Percentiles rank a stretch among this genome's conserved stretches.
phyloP scores from a whole-genome alignment of 2,329 filamentous ascomycete genomes.

The Sporothrix dimorphospora region DNA sequence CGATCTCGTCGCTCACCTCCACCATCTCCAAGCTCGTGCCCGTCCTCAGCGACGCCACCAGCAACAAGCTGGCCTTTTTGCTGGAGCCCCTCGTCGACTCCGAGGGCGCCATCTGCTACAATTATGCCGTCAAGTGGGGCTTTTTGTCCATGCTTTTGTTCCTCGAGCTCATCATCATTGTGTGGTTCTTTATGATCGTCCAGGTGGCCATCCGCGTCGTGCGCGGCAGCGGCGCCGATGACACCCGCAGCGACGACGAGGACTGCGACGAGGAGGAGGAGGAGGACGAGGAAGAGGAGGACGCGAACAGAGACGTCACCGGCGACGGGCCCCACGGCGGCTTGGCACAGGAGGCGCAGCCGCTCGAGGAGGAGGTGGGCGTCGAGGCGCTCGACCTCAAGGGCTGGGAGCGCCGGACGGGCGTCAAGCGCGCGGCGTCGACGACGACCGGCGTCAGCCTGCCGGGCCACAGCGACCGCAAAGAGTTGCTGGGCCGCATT shows the following conservation, averaged over 20 bases:
- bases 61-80: slow-evolving; percentile 61
- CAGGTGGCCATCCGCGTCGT: slow-evolving; percentile 81
- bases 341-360: slow-evolving; percentile 53
- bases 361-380: slow-evolving; percentile 74
- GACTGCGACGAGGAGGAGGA: slow-evolving; percentile 62
- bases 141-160: slow-evolving; percentile 78
- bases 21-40: slow-evolving; percentile 24
- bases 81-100: slow-evolving; percentile 74
- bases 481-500: slow-evolving; percentile 79
- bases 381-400: slow-evolving; percentile 71
- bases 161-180: slow-evolving; percentile 77
- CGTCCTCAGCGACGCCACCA: slow-evolving; percentile 2
- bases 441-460: slow-evolving; percentile 66
- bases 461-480: slow-evolving; percentile 72
- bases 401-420: slow-evolving; percentile 61
- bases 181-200: slow-evolving; percentile 88
- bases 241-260: slow-evolving; percentile 86
- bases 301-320: slow-evolving; percentile 51
- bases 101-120: slow-evolving; percentile 78
- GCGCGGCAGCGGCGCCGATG: slow-evolving; percentile 76
- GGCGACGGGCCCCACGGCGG: slow-evolving; percentile 49
- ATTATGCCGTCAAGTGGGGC: slow-evolving; percentile 69
- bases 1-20: slow-evolving; percentile 25
- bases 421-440: slow-evolving; percentile 55
- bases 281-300: slow-evolving; percentile 59